Evolutionary conservation across 2,329 filamentous ascomycete species (phyloP).

Genomic region (Pyricularia pennisetigena): DNA sequence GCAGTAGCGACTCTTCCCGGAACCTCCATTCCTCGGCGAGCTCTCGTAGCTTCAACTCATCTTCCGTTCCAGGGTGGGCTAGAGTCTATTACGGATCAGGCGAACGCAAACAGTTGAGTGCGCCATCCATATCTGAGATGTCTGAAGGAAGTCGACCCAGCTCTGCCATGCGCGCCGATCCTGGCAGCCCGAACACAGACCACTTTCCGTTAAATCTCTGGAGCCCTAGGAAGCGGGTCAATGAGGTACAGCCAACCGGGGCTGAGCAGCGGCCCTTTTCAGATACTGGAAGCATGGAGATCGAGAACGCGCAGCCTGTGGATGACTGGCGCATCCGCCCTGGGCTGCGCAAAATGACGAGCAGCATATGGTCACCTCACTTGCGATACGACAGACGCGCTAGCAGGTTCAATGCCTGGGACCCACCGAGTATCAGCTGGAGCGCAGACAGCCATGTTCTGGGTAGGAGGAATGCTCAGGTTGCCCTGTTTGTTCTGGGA

Average conservation of each 20-base stretch:
- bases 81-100: conserved; percentile 64
- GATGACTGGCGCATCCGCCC: conserved; percentile 16
- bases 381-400: conserved; percentile 53
- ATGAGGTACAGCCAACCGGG: conserved; percentile 20
- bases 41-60: conserved; percentile 31
- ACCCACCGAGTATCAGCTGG: conserved; percentile 61
- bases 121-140: conserved; percentile 33
- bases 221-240: conserved; percentile 33
- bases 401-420: conserved; percentile 55
- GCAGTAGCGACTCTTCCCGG: conserved; percentile 34
- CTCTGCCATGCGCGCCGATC: conserved; percentile 32
- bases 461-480: conserved; percentile 62
- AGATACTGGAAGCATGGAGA: conserved; percentile 32
- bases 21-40: conserved; percentile 41
- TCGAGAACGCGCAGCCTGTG: conserved; percentile 22
- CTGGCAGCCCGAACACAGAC: conserved; percentile 40
- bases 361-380: conserved; percentile 66
- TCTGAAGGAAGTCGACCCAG: conserved; percentile 37
- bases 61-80: conserved; percentile 44
- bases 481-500: conserved; percentile 64
- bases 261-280: conserved; percentile 17
- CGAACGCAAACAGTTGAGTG: conserved; percentile 42
- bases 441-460: conserved; percentile 46
- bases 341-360: conserved; percentile 35
- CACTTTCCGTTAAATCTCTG: conserved; percentile 33